Base-by-base conservation (phyloP, 225 moss, liverwort and hornwort species). In the Bryoerythrophyllum caledonicum region DNA sequence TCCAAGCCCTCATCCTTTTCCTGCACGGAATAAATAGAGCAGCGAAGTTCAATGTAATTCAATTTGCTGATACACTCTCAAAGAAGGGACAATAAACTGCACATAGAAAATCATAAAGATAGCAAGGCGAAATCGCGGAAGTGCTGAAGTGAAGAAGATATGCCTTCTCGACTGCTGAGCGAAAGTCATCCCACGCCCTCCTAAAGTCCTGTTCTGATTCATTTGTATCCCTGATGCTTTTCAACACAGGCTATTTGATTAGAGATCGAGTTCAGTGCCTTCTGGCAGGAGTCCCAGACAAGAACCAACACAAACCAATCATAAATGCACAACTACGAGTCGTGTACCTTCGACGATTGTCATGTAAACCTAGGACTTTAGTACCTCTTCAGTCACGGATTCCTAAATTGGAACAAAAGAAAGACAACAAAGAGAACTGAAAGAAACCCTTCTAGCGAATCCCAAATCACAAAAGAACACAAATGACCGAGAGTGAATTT, bases 1-100 rank as follows among this genome's bases (percentile, higher is more conserved):
- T 94, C 96, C 96, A 96, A 74, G 76, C 90, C 90, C 79, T 92
- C 96, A 72, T 96, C 96, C 72, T 89, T 93, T 76, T 96, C 96
- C 95, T 96, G 81, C 65, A 73, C 35, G 27, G 64, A 25, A 68
- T 7, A 60, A 63, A 68, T 23, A 59, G 55, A 34, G 74, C 54
- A 34, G 49, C 46, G 17, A 53, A n/a, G 37, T 52, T 78, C 69
- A 69, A 38, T 34, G 6, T 10, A 19, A 76, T 73, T 16, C 57
- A 76, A 68, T 52, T 27, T 32, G 35, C 11, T 16, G 27, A 28
- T 48, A 10, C 60, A 24, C 77, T 38, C 63, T 56, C 68, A 65
- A 63, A 60, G 8, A 49, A 63, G 8, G 17, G 15, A 30, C 7
- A 28, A 72, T 30, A 48, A 56, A 55, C 25, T 55, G 56, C 21